A percentile compares a stretch with the other conserved stretches of the same genome.
Conservation (phyloP, 139 green algal genomes). For the Closterium sp. region DNA sequence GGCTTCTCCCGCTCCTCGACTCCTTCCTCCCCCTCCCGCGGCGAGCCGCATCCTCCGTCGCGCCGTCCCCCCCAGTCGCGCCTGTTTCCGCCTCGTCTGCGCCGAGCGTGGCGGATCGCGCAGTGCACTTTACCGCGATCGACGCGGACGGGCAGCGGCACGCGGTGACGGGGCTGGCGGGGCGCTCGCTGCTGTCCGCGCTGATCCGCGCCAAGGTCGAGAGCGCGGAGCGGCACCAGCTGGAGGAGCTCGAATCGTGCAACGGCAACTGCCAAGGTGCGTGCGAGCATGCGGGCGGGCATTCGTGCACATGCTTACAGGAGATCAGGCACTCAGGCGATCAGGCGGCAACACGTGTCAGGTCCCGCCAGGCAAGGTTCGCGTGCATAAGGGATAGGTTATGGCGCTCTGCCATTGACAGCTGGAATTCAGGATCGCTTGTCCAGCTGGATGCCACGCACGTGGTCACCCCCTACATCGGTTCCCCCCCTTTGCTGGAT, state of each 20-base stretch:
- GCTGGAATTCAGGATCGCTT: no score
- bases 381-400: no score
- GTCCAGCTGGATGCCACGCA: no score
- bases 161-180: constrained; percentile 6
- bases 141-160: constrained; percentile 18
- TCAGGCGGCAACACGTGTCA: no score
- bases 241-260: constrained; percentile 19
- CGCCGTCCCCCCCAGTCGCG: background rate
- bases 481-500: background rate
- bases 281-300: background rate
- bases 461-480: no score
- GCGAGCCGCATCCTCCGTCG: background rate
- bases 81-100: background rate
- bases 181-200: constrained; percentile 2
- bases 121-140: constrained; percentile 6
- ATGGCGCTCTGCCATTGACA: background rate
- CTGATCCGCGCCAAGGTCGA: constrained; percentile 20
- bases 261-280: constrained; percentile 28
- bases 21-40: background rate
- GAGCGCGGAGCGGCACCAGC: background rate
- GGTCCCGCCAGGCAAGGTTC: no score
- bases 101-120: background rate
- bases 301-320: background rate
- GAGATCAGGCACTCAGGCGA: no score
- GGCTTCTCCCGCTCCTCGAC: background rate